A percentile compares a stretch with the other conserved stretches of the same genome.
Conservation (phyloP, 192 early-diverging fungal species). For the Backusella westeae region DNA sequence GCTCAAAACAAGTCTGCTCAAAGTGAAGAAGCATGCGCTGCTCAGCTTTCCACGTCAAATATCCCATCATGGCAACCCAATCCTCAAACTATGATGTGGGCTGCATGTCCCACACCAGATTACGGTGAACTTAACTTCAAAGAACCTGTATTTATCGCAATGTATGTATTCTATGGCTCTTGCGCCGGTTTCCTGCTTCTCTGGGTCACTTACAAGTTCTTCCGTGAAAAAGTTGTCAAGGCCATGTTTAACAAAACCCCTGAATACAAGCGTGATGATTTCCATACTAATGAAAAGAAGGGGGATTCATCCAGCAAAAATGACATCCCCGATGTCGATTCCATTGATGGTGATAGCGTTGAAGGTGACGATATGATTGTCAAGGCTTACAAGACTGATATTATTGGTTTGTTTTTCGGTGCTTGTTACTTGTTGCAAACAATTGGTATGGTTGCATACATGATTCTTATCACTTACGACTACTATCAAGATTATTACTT, state of each 20-base stretch:
- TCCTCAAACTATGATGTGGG: conserved; percentile 24
- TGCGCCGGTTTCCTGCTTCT: conserved; percentile 15
- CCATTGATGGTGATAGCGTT: conserved; percentile 7
- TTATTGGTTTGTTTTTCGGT: conserved; percentile 38
- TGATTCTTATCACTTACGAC: conserved; percentile 43
- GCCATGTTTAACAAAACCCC: not conserved
- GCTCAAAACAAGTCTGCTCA: conserved; percentile 28
- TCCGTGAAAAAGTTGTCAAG: conserved; percentile 7
- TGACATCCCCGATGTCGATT: not conserved
- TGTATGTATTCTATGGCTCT: conserved; percentile 26
- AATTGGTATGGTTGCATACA: conserved; percentile 35
- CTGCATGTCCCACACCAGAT: conserved; percentile 26
- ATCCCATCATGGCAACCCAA: conserved; percentile 11
- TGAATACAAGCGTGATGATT: conserved; percentile 12
- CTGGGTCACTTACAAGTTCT: conserved; percentile 30
- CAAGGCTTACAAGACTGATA: conserved; percentile 43
- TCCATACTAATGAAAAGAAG: conserved; percentile 11
- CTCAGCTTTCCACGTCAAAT: not conserved
- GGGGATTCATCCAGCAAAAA: not conserved
- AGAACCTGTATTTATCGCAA: conserved; percentile 35
- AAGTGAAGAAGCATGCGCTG: conserved; percentile 15
- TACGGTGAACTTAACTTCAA: conserved; percentile 20
- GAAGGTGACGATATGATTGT: conserved; percentile 34
- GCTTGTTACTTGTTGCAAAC: conserved; percentile 37
- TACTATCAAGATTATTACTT: conserved; percentile 41